phyloP scores from a whole-genome alignment of 2,329 filamentous ascomycete species.

The Xylaria sp. region DNA sequence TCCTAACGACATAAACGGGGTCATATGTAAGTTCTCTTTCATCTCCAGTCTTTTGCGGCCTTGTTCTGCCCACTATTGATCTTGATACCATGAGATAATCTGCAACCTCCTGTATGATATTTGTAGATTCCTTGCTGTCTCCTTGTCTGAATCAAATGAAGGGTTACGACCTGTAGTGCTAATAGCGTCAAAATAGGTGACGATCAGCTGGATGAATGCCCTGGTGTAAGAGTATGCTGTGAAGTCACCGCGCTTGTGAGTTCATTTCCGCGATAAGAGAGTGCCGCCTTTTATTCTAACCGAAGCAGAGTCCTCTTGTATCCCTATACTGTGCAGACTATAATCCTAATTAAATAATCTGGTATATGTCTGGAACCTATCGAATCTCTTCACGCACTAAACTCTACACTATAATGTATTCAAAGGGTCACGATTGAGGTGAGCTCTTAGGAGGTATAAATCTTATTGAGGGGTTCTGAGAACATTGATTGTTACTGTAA shows the following conservation, averaged over 20 bases:
- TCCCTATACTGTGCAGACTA: slow-evolving; percentile 45
- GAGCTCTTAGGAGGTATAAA: neutral
- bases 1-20: slow-evolving; percentile 48
- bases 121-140: neutral
- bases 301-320: slow-evolving; percentile 46
- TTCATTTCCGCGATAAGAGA: slow-evolving; percentile 9
- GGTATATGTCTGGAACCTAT: neutral
- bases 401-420: neutral
- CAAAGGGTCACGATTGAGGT: neutral
- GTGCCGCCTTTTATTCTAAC: slow-evolving; percentile 10
- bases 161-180: slow-evolving; percentile 3
- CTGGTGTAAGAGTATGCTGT: slow-evolving; percentile 50
- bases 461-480: too few relatives aligned
- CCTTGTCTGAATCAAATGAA: neutral
- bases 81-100: neutral
- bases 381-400: neutral
- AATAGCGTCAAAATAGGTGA: slow-evolving; percentile 41
- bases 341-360: slow-evolving; percentile 23
- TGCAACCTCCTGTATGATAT: neutral
- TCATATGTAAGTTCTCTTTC: slow-evolving; percentile 44
- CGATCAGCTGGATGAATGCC: slow-evolving; percentile 41
- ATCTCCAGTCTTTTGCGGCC: neutral
- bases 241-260: slow-evolving; percentile 49
- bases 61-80: neutral
- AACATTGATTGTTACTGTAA: slow-evolving; percentile 4